Evolutionary conservation across 495 filamentous ascomycete genomes (phyloP).

Genomic region (Amniculicola lignicola): DNA sequence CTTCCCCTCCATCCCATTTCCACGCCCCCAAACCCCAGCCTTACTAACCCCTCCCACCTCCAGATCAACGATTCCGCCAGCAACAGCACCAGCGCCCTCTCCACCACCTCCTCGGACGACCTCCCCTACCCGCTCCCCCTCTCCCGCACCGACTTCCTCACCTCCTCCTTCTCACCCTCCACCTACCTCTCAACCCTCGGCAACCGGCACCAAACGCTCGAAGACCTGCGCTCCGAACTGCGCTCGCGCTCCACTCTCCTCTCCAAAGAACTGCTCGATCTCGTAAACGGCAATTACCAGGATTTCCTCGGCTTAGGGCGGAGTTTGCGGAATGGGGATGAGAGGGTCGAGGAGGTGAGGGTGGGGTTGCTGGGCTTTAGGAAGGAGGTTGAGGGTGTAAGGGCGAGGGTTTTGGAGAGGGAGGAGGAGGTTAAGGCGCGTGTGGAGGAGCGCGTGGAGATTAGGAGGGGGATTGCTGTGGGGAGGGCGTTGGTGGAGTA

Average conservation of each 20-base stretch:
- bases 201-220: slow-evolving; percentile 90
- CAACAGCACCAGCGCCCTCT: slow-evolving; percentile 20
- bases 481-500: slow-evolving; percentile 53
- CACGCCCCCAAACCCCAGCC: neutral
- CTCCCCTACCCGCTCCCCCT: slow-evolving; percentile 84
- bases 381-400: slow-evolving; percentile 66
- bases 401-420: slow-evolving; percentile 52
- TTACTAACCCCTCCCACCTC: too few relatives aligned
- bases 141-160: slow-evolving; percentile 72
- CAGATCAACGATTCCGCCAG: too few relatives aligned
- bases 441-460: slow-evolving; percentile 53
- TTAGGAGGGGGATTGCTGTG: slow-evolving; percentile 48
- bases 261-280: slow-evolving; percentile 79
- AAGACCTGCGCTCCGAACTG: slow-evolving; percentile 85
- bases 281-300: slow-evolving; percentile 90
- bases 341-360: slow-evolving; percentile 85
- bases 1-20: neutral
- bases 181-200: slow-evolving; percentile 77
- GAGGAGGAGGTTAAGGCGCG: slow-evolving; percentile 53
- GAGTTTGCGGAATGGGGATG: slow-evolving; percentile 81
- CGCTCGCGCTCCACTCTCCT: slow-evolving; percentile 70
- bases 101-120: slow-evolving; percentile 52
- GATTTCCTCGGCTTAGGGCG: slow-evolving; percentile 82
- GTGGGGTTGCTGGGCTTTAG: slow-evolving; percentile 82
- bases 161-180: slow-evolving; percentile 73